Percentiles rank a stretch among this genome's conserved stretches.
phyloP scores from a whole-genome alignment of 2,329 filamentous ascomycete genomes.

The Exserohilum rostratum region DNA sequence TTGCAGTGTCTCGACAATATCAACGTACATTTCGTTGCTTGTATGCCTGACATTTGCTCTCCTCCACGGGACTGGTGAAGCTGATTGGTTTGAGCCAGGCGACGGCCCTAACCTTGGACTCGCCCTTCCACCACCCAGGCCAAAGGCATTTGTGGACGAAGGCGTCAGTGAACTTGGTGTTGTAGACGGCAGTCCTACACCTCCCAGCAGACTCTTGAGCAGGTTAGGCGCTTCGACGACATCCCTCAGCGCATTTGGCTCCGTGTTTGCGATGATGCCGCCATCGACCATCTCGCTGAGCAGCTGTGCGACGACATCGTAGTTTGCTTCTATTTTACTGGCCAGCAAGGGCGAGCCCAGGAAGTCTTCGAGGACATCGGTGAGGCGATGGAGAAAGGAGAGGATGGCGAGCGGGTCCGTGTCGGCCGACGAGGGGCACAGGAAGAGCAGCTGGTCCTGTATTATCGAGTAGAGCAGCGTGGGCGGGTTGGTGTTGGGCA shows the following conservation, averaged over 20 bases:
- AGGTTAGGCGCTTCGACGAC: conserved; percentile 90
- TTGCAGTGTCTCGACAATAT: conserved; percentile 86
- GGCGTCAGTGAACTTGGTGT: conserved; percentile 41
- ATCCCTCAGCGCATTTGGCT: conserved; percentile 90
- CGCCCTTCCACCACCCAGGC: conserved; percentile 20
- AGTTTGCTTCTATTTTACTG: conserved; percentile 84
- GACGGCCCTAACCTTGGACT: conserved; percentile 32
- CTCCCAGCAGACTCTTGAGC: conserved; percentile 85
- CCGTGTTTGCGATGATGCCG: conserved; percentile 85
- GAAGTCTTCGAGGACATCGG: conserved; percentile 94
- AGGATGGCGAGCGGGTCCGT: conserved; percentile 87
- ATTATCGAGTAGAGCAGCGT: conserved; percentile 85
- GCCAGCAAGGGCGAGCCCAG: conserved; percentile 85
- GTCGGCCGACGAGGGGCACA: conserved; percentile 84
- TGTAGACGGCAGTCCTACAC: conserved; percentile 75
- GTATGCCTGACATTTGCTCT: conserved; percentile 92
- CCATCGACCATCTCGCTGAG: conserved; percentile 96
- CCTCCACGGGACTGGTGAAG: conserved; percentile 79
- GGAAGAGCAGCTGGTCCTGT: conserved; percentile 86
- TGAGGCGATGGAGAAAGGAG: conserved; percentile 91
- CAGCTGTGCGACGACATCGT: conserved; percentile 92
- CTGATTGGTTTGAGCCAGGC: conserved; percentile 36
- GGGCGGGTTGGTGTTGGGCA: conserved; percentile 80
- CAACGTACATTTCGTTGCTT: conserved; percentile 95
- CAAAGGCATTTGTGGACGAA: conserved; percentile 15